A percentile compares a stretch with the other conserved stretches of the same genome.
Evolutionary conservation across 768 basidiomycete genomes (phyloP).

Genomic region (Auricularia sp.): DNA sequence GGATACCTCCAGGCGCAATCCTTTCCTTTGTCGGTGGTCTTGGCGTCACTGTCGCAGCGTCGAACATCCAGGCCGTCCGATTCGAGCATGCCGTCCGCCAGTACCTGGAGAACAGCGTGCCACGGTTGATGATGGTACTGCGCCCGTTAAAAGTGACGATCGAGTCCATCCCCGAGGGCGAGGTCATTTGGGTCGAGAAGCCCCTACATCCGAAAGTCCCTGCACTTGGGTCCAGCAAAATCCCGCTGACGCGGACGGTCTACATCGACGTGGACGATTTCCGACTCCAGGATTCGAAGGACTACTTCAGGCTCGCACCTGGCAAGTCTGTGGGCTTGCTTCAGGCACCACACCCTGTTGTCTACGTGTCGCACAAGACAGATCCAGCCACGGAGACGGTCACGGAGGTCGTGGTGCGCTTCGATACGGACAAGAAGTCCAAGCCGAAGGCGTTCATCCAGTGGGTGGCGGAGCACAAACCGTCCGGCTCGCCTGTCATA

Average conservation of each 20-base stretch:
- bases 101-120: slow-evolving; percentile 80
- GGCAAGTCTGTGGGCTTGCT: slow-evolving; percentile 96
- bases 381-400: slow-evolving; percentile 66
- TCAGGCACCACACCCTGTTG: slow-evolving; percentile 85
- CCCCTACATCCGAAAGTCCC: slow-evolving; percentile 91
- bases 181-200: slow-evolving; percentile 74
- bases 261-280: slow-evolving; percentile 95
- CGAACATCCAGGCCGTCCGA: slow-evolving; percentile 77
- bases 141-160: slow-evolving; percentile 84
- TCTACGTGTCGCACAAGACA: slow-evolving; percentile 79
- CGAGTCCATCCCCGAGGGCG: slow-evolving; percentile 83
- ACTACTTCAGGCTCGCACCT: slow-evolving; percentile 96
- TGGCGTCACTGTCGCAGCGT: slow-evolving; percentile 80
- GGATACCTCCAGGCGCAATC: slow-evolving; percentile 94
- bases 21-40: slow-evolving; percentile 84
- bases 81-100: slow-evolving; percentile 86
- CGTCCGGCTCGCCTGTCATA: slow-evolving; percentile 69
- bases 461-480: slow-evolving; percentile 83
- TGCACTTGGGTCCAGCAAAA: slow-evolving; percentile 65
- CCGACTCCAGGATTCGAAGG: slow-evolving; percentile 78
- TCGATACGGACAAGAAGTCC: slow-evolving; percentile 54
- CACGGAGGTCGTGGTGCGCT: slow-evolving; percentile 62
- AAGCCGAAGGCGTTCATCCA: slow-evolving; percentile 95
- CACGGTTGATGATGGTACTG: slow-evolving; percentile 85
- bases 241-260: slow-evolving; percentile 80